Conservation (phyloP, 352 stramenopile species). For the Phytophthora quininea region DNA sequence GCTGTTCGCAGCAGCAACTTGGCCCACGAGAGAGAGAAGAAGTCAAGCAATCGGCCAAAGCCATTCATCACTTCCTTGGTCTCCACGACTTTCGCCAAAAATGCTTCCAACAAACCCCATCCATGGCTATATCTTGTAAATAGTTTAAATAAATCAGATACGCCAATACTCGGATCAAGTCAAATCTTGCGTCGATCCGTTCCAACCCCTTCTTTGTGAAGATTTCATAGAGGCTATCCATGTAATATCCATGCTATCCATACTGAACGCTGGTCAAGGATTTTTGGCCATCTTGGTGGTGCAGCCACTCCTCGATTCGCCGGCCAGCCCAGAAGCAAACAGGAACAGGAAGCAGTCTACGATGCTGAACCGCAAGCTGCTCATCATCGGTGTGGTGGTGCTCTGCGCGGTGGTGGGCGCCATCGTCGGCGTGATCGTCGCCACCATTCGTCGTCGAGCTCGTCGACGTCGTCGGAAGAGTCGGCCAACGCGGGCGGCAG, state of each 20-base stretch:
- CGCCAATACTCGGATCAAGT: too few relatives aligned
- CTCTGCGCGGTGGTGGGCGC: constrained; percentile 50
- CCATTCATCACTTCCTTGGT: too few relatives aligned
- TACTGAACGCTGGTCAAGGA: not conserved
- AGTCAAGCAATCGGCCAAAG: too few relatives aligned
- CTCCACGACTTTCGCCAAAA: too few relatives aligned
- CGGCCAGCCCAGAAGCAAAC: not conserved
- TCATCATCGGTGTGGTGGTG: constrained; percentile 51
- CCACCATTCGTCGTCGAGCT: constrained; percentile 38
- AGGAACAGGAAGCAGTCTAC: not conserved
- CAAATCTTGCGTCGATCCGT: too few relatives aligned
- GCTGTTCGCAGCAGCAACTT: not conserved
- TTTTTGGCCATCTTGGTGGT: not conserved
- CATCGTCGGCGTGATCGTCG: constrained; percentile 51
- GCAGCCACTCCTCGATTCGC: constrained; percentile 13
- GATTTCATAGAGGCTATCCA: too few relatives aligned
- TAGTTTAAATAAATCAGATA: not conserved
- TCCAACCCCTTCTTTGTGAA: too few relatives aligned
- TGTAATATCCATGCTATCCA: too few relatives aligned
- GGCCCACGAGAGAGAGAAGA: not conserved
- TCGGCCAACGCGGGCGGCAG: constrained; percentile 1
- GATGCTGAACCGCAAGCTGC: constrained; percentile 44
- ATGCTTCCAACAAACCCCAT: not conserved
- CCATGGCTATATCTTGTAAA: not conserved
- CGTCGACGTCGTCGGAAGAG: constrained; percentile 33